These are phyloP conservation scores for Eruca vesicaria DNA, from an alignment of 441 rosid genomes.

Conservation along the genomic window DNA sequence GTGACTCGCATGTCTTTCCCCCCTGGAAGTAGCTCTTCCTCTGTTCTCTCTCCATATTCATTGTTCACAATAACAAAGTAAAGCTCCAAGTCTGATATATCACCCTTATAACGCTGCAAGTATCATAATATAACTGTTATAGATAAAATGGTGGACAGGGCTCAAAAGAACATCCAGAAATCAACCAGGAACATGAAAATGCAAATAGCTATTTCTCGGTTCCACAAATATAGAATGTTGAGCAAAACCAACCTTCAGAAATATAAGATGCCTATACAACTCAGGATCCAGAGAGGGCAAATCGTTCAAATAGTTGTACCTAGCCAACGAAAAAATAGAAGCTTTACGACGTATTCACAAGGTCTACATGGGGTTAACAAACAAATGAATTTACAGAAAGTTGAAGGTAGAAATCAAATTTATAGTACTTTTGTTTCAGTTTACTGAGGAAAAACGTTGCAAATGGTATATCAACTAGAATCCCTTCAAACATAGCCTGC, in stretches of 20 bases:
- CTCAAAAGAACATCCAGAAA: neutral
- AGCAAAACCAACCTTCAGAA: too few relatives aligned
- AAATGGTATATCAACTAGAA: slow-evolving; percentile 97
- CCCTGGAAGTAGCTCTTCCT: slow-evolving; percentile 89
- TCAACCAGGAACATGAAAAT: neutral
- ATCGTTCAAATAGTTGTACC: too few relatives aligned
- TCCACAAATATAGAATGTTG: neutral
- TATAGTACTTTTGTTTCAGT: slow-evolving; percentile 66
- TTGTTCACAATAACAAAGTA: slow-evolving; percentile 92
- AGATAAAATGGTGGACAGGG: slow-evolving; percentile 4
- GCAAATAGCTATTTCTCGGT: neutral
- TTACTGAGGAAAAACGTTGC: slow-evolving; percentile 99
- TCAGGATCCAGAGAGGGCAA: too few relatives aligned
- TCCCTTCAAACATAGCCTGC: slow-evolving; percentile 99
- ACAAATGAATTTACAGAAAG: neutral
- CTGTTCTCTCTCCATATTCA: slow-evolving; percentile 95
- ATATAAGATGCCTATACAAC: too few relatives aligned
- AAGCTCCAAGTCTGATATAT: slow-evolving; percentile 80
- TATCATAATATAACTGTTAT: neutral
- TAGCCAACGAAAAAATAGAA: slow-evolving; percentile 28
- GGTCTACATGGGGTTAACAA: neutral
- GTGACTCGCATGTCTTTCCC: slow-evolving; percentile 80
- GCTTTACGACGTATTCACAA: slow-evolving; percentile 3
- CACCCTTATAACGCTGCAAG: slow-evolving; percentile 79
- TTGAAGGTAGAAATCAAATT: too few relatives aligned